These are phyloP conservation scores for Linnemannia zychae DNA, from an alignment of 192 early-diverging fungal species.

Conservation along the genomic window DNA sequence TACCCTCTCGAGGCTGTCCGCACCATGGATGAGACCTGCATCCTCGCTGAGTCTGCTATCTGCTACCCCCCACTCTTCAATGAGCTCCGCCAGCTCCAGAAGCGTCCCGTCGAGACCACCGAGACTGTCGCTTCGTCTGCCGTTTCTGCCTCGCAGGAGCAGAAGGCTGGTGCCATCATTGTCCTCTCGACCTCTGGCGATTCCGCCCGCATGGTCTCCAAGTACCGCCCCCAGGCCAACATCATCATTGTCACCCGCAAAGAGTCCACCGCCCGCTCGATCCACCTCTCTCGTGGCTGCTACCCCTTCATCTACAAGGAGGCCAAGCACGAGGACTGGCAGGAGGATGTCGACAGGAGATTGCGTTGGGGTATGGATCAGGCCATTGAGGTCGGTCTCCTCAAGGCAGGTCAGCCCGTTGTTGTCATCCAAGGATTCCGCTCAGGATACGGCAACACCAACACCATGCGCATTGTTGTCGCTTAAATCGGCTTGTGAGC, in stretches of 20 bases:
- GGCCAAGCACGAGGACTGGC: conserved; percentile 74
- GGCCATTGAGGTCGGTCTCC: conserved; percentile 70
- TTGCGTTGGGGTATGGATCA: conserved; percentile 84
- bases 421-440: conserved; percentile 87
- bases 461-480: conserved; percentile 84
- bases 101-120: conserved; percentile 83
- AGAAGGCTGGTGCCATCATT: conserved; percentile 89
- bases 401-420: conserved; percentile 72
- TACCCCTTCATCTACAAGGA: conserved; percentile 82
- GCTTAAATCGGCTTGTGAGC: conserved; percentile 37
- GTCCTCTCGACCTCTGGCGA: conserved; percentile 92
- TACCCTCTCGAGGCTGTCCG: conserved; percentile 91
- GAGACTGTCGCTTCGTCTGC: conserved; percentile 95
- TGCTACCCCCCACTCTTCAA: conserved; percentile 96
- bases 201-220: conserved; percentile 90
- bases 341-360: conserved; percentile 85
- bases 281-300: conserved; percentile 86
- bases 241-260: conserved; percentile 94
- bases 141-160: conserved; percentile 85
- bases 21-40: conserved; percentile 96
- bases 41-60: conserved; percentile 92
- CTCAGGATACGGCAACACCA: conserved; percentile 84
- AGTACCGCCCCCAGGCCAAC: conserved; percentile 93
- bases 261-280: conserved; percentile 77
- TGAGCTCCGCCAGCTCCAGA: conserved; percentile 83